Evolutionary conservation across 1,284 basidiomycete species (phyloP).

Genomic region (Lentinus polychrous): DNA sequence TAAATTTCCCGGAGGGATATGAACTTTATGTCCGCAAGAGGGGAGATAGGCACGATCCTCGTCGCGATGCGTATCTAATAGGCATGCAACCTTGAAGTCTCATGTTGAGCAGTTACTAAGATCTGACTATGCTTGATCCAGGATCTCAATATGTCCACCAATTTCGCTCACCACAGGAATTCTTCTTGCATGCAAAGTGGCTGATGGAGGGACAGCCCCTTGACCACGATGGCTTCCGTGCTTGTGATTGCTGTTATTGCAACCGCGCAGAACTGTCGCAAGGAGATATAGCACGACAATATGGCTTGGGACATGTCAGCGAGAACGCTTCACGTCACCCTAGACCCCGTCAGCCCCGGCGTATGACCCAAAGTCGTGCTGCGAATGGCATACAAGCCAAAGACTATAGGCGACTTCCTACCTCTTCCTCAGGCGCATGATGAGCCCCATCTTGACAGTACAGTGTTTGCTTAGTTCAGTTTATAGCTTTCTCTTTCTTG

Average conservation of each 20-base stretch:
- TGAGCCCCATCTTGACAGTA: no score
- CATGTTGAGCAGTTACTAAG: no score
- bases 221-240: constrained; percentile 14
- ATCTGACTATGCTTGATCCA: constrained; percentile 9
- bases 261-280: constrained; percentile 13
- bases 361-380: no score
- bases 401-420: constrained; percentile 5
- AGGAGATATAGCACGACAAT: constrained; percentile 16
- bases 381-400: constrained; percentile 2
- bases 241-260: constrained; percentile 21
- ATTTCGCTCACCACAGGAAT: constrained; percentile 26
- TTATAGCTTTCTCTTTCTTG: no score
- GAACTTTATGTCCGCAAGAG: constrained; percentile 21
- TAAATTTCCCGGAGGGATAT: constrained; percentile 19
- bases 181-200: constrained; percentile 23
- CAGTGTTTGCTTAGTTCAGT: no score
- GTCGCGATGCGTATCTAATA: constrained; percentile 19
- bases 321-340: not conserved
- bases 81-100: constrained; percentile 17
- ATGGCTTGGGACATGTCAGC: no score
- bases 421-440: no score
- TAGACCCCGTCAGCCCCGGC: not conserved
- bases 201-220: constrained; percentile 19
- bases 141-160: constrained; percentile 15
- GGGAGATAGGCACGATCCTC: constrained; percentile 17